A percentile compares a stretch with the other conserved stretches of the same genome.
These are phyloP conservation scores for Talaromyces funiculosus DNA, from an alignment of 2,329 filamentous ascomycete species.

Conservation along the genomic window DNA sequence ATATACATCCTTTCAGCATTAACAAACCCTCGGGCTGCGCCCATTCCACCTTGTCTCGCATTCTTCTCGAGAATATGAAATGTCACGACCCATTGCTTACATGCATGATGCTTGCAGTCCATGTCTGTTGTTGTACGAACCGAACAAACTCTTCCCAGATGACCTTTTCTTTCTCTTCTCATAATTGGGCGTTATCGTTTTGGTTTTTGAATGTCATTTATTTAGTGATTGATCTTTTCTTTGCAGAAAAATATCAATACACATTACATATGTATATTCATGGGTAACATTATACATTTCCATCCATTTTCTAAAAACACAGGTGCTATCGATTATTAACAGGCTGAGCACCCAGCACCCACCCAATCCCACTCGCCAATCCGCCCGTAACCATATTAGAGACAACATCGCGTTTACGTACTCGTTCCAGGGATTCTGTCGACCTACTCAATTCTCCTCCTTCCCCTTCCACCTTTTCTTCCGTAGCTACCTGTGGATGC, in stretches of 20 bases:
- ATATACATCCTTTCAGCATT: not conserved
- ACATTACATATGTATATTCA: not conserved
- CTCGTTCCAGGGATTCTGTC: constrained; percentile 20
- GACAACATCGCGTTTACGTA: constrained; percentile 51
- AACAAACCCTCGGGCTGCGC: not conserved
- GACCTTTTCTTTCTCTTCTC: not conserved
- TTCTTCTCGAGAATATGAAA: not conserved
- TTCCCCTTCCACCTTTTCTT: not conserved
- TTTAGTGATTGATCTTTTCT: not conserved
- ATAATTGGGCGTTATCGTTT: constrained; percentile 10
- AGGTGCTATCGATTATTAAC: constrained; percentile 29
- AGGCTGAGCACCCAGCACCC: constrained; percentile 55
- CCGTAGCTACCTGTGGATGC: not conserved
- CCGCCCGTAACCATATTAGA: constrained; percentile 60
- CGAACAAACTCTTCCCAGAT: not conserved
- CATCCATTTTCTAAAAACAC: not conserved
- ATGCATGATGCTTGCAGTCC: not conserved
- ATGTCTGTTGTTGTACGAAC: not conserved
- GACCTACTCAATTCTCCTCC: constrained; percentile 14
- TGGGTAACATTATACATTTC: not conserved
- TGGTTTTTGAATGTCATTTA: not conserved
- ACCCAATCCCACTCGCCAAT: constrained; percentile 58
- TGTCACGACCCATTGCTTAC: not conserved
- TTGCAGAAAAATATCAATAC: not conserved
- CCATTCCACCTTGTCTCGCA: not conserved